Percentiles rank a stretch among this genome's conserved stretches.
These are phyloP conservation scores for Neofusicoccum sp. DNA, from an alignment of 2,329 filamentous ascomycete species.

Conservation along the genomic window DNA sequence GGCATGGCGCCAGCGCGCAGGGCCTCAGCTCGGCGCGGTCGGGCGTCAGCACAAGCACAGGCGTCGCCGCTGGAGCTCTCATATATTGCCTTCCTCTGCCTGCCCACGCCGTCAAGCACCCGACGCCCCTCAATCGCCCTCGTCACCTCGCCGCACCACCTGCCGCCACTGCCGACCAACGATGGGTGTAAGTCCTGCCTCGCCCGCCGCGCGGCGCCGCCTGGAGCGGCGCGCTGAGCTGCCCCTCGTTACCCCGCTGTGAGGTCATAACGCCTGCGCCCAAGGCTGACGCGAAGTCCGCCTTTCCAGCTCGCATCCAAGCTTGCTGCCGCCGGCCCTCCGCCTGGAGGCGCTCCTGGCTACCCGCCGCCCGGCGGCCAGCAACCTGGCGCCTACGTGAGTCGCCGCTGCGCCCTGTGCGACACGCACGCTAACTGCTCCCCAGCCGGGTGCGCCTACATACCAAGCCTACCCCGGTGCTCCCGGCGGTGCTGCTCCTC, in stretches of 20 bases:
- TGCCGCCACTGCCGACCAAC: neutral
- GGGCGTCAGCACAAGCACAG: constrained; percentile 6
- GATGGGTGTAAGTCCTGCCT: constrained; percentile 16
- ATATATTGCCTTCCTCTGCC: constrained; percentile 12
- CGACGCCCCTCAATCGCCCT: neutral
- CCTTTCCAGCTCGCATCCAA: constrained; percentile 45
- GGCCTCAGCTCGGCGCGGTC: constrained; percentile 5
- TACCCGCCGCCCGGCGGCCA: constrained; percentile 22
- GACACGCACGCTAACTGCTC: constrained; percentile 27
- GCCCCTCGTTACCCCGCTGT: constrained; percentile 21
- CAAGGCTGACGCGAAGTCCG: constrained; percentile 28
- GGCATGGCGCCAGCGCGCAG: neutral
- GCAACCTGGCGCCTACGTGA: constrained; percentile 53
- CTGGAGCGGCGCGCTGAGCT: constrained; percentile 1
- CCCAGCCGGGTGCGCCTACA: constrained; percentile 46
- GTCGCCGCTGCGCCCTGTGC: constrained; percentile 31
- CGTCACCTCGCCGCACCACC: neutral
- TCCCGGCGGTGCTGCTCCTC: constrained; percentile 29
- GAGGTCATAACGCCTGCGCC: constrained; percentile 7
- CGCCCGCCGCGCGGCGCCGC: neutral
- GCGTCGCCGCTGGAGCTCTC: neutral
- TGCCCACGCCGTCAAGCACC: neutral
- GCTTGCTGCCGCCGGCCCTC: constrained; percentile 43
- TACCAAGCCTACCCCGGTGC: constrained; percentile 57
- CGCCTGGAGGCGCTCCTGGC: constrained; percentile 28